Conservation (phyloP, 2,329 filamentous ascomycete genomes). For the Fusarium acutatum region DNA sequence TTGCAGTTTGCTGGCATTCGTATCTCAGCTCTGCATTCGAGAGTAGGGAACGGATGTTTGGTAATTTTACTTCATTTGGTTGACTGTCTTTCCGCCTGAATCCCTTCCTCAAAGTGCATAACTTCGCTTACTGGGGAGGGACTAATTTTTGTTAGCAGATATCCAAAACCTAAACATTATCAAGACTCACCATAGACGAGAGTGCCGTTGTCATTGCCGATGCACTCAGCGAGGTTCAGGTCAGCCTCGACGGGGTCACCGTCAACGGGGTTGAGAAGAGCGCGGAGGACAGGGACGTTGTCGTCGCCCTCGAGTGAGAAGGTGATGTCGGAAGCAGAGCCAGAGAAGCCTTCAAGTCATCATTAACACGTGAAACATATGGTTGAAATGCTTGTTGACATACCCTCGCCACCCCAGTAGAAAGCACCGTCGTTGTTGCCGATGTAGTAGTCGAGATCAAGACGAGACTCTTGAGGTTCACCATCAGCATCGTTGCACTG, state of each 20-base stretch:
- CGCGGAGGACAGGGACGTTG: slow-evolving; percentile 61
- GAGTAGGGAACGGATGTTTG: rapidly evolving
- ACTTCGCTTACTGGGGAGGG: not conserved
- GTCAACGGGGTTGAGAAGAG: slow-evolving; percentile 52
- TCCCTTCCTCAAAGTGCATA: not conserved
- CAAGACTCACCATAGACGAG: slow-evolving; percentile 27
- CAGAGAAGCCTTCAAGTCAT: slow-evolving; percentile 51
- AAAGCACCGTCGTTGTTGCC: slow-evolving; percentile 62
- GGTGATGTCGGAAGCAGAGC: slow-evolving; percentile 55
- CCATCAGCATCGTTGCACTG: slow-evolving; percentile 52
- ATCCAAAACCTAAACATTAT: rapidly evolving
- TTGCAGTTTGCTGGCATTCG: not conserved
- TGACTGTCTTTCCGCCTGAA: not conserved
- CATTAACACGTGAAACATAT: not conserved
- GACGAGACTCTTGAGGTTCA: slow-evolving; percentile 53
- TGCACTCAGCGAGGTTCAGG: slow-evolving; percentile 64
- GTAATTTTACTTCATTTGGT: slow-evolving; percentile 4
- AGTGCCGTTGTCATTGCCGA: slow-evolving; percentile 61
- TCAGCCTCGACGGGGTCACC: slow-evolving; percentile 55
- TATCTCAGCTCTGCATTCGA: not conserved
- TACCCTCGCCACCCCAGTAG: slow-evolving; percentile 53
- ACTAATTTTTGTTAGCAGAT: not conserved
- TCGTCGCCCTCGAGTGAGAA: slow-evolving; percentile 61
- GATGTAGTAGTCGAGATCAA: slow-evolving; percentile 60
- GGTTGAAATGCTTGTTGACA: not conserved